Evolutionary conservation across 208 protist genomes (phyloP), one percentile per base, ranked within the genome.

Genomic region (Crithidia brevicula): DNA sequence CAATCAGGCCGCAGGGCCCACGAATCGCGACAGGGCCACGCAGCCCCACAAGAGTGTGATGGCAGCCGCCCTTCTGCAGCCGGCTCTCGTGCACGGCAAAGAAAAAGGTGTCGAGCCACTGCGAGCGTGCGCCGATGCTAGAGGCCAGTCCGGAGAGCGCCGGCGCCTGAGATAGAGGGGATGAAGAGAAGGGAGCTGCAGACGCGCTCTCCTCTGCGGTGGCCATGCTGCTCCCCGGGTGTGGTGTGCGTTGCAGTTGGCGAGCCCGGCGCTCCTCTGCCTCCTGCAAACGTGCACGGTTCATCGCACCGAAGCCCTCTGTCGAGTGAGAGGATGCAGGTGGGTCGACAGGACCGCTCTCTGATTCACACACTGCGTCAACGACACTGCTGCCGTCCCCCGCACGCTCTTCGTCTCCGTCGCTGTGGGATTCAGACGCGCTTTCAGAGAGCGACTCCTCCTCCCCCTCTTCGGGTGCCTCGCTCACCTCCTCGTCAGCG

Each of bases 1-100:
- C 89, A 28, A 92, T 74, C 11, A 92, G 28, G 25, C 80, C 82
- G 62, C 86, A 95, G 30, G 89, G 89, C 16, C 89, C 89, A 47
- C 92, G 82, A 36, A 95, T 80, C 18, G 84, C 86, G 25, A 92
- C 74, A 16, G 85, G 67, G 30, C 72, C 76, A 7, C 65, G 74
- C 42, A 91, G 67, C 22, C 79, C 75, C 23, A 91, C 18, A 11
- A 95, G 64, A 15, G 86, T 92, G 83, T 92, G 89, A 60, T 92
- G 85, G 56, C 86, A 91, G 27, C 40, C 72, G 23, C 50, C 57
- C 10, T 42, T 52, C 30, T 49, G 43, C n/a, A 62, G 13, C 18
- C 54, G 63, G 45, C 72, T 71, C 60, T 88, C 64, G 72, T 92
- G 82, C 31, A 69, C 79, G 28, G 77, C 74, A 70, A 87, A 92